Percentiles rank a stretch among this genome's conserved stretches.
These are phyloP conservation scores for Trypethelium eluteriae DNA, from an alignment of 495 filamentous ascomycete species.

Conservation along the genomic window DNA sequence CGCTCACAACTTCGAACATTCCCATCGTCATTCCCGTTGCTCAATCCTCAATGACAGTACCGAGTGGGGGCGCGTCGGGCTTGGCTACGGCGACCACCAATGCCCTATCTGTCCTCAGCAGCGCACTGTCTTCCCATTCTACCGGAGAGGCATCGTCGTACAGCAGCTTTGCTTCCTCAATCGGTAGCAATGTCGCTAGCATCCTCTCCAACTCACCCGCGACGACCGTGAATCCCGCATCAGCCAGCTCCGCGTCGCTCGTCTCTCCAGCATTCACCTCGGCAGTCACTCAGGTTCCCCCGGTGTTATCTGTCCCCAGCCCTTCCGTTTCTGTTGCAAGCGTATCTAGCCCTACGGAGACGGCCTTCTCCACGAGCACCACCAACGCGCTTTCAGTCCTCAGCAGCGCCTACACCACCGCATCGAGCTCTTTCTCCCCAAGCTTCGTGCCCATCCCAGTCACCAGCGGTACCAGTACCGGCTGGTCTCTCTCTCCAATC, in stretches of 20 bases:
- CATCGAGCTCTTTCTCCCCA: neutral
- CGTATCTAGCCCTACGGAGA: neutral
- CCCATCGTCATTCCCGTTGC: neutral
- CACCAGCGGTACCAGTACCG: neutral
- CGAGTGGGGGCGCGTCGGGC: neutral
- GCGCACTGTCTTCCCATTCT: neutral
- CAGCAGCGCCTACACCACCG: slow-evolving; percentile 7
- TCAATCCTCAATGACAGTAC: neutral
- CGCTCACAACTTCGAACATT: neutral
- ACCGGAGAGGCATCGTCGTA: neutral
- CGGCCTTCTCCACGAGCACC: neutral
- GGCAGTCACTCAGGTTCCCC: neutral
- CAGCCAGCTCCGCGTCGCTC: neutral
- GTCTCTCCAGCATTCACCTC: neutral
- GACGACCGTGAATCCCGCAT: neutral
- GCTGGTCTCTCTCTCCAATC: slow-evolving; percentile 12
- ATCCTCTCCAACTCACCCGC: neutral
- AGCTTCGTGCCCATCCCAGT: neutral
- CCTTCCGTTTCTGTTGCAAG: neutral
- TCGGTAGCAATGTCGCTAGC: slow-evolving; percentile 1
- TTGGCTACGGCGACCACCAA: neutral
- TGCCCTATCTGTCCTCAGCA: neutral
- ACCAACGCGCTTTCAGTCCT: slow-evolving; percentile 5
- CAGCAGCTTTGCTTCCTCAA: neutral
- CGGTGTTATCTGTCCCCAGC: neutral